Percentiles rank a stretch among this genome's conserved stretches.
Evolutionary conservation across 2,329 filamentous ascomycete species (phyloP).

Genomic region (Didymella pomorum): DNA sequence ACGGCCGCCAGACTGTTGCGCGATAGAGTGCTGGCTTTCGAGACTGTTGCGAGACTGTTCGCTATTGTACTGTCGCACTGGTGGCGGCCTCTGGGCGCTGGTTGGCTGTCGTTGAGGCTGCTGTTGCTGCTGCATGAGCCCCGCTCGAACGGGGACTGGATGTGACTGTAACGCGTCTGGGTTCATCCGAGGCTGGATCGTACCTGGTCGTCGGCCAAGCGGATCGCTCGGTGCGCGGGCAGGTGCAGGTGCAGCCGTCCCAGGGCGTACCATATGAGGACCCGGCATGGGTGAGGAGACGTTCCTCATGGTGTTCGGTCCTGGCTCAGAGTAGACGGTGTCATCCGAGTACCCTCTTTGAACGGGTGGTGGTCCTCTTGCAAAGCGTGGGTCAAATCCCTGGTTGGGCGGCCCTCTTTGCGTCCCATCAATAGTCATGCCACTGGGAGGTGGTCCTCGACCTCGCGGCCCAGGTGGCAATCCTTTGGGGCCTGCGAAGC

Average conservation of each 20-base stretch:
- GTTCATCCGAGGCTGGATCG: constrained; percentile 54
- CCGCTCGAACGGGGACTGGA: constrained; percentile 63
- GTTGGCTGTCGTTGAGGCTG: constrained; percentile 27
- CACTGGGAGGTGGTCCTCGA: constrained; percentile 39
- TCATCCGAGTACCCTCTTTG: constrained; percentile 48
- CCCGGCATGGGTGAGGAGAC: constrained; percentile 38
- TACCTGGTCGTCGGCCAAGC: constrained; percentile 48
- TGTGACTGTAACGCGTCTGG: constrained; percentile 65
- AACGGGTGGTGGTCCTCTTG: constrained; percentile 39
- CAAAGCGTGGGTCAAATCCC: constrained; percentile 41
- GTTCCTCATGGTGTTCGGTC: constrained; percentile 42
- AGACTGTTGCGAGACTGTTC: constrained; percentile 51
- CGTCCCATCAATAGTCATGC: constrained; percentile 30
- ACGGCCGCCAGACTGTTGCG: constrained; percentile 24
- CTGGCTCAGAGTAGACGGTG: constrained; percentile 48
- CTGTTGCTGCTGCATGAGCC: constrained; percentile 51
- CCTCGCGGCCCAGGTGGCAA: constrained; percentile 40
- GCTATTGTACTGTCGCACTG: constrained; percentile 61
- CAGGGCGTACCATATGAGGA: constrained; percentile 39
- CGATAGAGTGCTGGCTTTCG: constrained; percentile 32
- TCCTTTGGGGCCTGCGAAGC: constrained; percentile 34
- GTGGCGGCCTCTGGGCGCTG: constrained; percentile 56
- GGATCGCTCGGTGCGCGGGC: constrained; percentile 40
- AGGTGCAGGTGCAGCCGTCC: constrained; percentile 43
- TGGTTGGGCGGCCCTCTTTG: constrained; percentile 7